Base-by-base conservation (phyloP, 208 protist genomes). In the Herpetomonas muscarum region DNA sequence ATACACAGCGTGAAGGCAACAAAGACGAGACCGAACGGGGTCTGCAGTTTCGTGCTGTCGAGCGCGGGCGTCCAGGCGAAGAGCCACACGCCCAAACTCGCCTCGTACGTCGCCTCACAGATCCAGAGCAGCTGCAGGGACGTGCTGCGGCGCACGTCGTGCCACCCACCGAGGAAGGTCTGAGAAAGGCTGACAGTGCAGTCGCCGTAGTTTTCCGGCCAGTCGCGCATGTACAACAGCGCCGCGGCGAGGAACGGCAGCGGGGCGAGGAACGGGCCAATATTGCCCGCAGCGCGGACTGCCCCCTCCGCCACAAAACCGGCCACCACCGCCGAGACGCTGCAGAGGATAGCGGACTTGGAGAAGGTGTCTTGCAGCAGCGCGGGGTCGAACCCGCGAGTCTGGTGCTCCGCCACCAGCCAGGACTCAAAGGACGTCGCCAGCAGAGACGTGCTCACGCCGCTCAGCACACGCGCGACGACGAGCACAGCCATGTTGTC, bases 351-450 rank as follows among this genome's bases (percentile, higher is more conserved):
- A 1, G 70, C 76, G 24, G 70, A 54, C 1, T 61, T 39, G 42
- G 74, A 67, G 59, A 97, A 97, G 21, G 84, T 95, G 29, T 72
- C 32, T 12, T 57, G 54, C 28, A 95, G 45, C 30, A 63, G 64
- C 17, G 15, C 29, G 4, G 2, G 1, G 22, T 26, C 45, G 30
- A 64, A 86, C 15, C 63, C 65, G 9, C 26, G 59, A 6, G 25
- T 3, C 25, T 72, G 55, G 55, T 95, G 87, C 61, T 87, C 83
- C 39, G 47, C 72, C 13, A 97, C 76, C 85, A 97, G 91, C 93
- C 93, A 97, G 31, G 83, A 54, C 64, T 97, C 93, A 75, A 97
- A 96, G 9, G 70, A 64, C 1, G 86, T 90, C 48, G 74, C 90
- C n/a, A 97, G 62, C 22, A 97, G 63, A 5, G 85, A 94, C 6